Evolutionary conservation across 495 filamentous ascomycete species (phyloP), one percentile per base, ranked within the genome.

Genomic region (Friedmanniomyces simplex): DNA sequence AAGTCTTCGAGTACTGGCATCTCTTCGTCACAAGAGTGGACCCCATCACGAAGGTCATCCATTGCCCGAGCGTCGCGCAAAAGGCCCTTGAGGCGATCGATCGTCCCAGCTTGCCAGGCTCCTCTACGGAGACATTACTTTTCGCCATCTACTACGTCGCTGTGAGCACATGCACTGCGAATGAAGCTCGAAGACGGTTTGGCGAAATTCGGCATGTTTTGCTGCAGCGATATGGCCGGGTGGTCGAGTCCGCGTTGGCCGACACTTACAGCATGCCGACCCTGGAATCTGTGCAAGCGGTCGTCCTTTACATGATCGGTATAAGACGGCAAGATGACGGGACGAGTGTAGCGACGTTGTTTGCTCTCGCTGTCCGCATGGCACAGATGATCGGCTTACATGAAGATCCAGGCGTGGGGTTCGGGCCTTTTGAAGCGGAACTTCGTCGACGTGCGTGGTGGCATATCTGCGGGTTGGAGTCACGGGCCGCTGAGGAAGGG

Each of bases 281-380:
- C 12, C 43, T 60, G 10, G 57, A 60, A 26, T 54, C 52, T 2
- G 5, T 60, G 22, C 57, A 60, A 21, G 57, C 57, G 6, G 20
- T 60, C 24, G 57, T 60, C 4, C n/a, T 60, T 6, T 60, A 60
- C 46, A 60, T 60, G 20, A 52, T 55, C 6, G n/a, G 57, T 50
- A 37, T 58, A 26, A 50, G 57, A 18, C 50, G 57, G 12, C 36
- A 54, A 21, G 57, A 60, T 30, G 50, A 54, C 34, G 41, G 14
- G 2, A 55, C 51, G 2, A 48, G 25, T 13, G 18, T 55, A 10
- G 11, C 24, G 12, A 37, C 57, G 1, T 22, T 60, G 2, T 60
- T 60, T 32, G 37, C 18, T 22, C 51, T 60, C 4, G 57, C 57
- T 25, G 41, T 49, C 8, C 39, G 57, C 14, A 37, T 60, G 45